These are phyloP conservation scores for Nepenthes gracilis DNA, from an alignment of 148 eudicot species.

Conservation along the genomic window DNA sequence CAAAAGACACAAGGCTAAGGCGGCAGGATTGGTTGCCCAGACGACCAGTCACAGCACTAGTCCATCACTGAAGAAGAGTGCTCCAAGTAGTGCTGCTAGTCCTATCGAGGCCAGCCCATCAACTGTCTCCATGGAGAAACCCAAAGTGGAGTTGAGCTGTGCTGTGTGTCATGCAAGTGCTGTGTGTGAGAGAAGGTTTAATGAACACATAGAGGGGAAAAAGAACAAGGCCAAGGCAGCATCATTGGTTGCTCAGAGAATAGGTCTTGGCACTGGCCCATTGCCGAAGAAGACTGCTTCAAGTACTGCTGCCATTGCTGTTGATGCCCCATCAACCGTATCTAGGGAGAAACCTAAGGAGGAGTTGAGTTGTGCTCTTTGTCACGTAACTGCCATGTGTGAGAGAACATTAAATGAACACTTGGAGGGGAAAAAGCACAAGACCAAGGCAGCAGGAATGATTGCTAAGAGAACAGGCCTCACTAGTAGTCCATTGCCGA, in stretches of 20 bases:
- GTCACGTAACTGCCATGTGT: too few species aligned
- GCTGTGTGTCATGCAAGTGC: slow-evolving; percentile 30
- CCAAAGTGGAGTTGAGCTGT: slow-evolving; percentile 43
- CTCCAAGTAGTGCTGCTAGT: too few species aligned
- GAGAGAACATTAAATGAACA: background rate
- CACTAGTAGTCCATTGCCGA: too few species aligned
- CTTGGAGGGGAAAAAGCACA: background rate
- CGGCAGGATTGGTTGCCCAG: slow-evolving; percentile 18
- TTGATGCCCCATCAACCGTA: too few species aligned
- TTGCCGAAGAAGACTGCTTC: slow-evolving; percentile 1
- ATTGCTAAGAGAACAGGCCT: too few species aligned
- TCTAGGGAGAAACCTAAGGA: too few species aligned
- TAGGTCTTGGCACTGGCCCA: too few species aligned
- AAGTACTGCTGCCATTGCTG: too few species aligned
- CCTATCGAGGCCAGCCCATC: too few species aligned
- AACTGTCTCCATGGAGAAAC: slow-evolving; percentile 5
- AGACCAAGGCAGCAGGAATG: too few species aligned
- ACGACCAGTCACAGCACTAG: slow-evolving; percentile 26
- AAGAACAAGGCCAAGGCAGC: slow-evolving; percentile 9
- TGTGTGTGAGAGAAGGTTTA: background rate
- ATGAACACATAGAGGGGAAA: background rate
- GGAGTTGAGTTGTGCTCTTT: too few species aligned
- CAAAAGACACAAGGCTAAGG: slow-evolving; percentile 51
- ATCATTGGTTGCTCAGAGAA: slow-evolving; percentile 4
- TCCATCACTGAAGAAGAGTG: slow-evolving; percentile 17